These are phyloP conservation scores for Starmerella vitae DNA, from an alignment of 805 yeast genomes.

Conservation along the genomic window DNA sequence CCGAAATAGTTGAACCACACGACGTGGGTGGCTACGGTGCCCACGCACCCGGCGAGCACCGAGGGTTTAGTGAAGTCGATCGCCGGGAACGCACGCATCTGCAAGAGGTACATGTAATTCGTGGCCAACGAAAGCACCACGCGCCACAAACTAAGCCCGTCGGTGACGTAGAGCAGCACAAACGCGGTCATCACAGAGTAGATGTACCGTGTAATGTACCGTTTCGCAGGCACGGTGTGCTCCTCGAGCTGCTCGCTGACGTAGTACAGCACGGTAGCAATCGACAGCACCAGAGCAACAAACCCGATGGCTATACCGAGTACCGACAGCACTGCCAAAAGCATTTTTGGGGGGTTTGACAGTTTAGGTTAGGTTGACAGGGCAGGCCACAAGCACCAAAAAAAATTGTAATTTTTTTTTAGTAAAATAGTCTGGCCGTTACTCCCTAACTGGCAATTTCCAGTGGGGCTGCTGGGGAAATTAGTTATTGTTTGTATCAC, in stretches of 20 bases:
- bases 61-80: conserved; percentile 59
- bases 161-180: conserved; percentile 50
- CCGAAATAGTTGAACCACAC: conserved; percentile 82
- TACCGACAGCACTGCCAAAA: conserved; percentile 45
- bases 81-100: conserved; percentile 70
- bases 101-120: conserved; percentile 61
- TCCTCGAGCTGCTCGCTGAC: conserved; percentile 88
- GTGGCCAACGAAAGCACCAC: conserved; percentile 56
- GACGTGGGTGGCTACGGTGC: conserved; percentile 70
- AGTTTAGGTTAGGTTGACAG: background rate
- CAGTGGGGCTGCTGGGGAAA: too few species aligned
- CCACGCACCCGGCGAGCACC: conserved; percentile 55
- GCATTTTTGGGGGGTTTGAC: conserved; percentile 30
- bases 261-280: conserved; percentile 85
- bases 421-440: too few species aligned
- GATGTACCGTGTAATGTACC: conserved; percentile 51
- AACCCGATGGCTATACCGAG: conserved; percentile 52
- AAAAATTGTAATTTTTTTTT: too few species aligned
- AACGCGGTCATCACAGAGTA: conserved; percentile 44
- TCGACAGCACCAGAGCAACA: conserved; percentile 41
- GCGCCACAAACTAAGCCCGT: conserved; percentile 62
- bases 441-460: too few species aligned
- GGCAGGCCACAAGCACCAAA: too few species aligned
- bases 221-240: conserved; percentile 70
- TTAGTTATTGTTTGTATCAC: too few species aligned